Percentiles rank a stretch among this genome's conserved stretches.
phyloP scores from a whole-genome alignment of 129 eudicot species.

The Flaveria ramosissima region DNA sequence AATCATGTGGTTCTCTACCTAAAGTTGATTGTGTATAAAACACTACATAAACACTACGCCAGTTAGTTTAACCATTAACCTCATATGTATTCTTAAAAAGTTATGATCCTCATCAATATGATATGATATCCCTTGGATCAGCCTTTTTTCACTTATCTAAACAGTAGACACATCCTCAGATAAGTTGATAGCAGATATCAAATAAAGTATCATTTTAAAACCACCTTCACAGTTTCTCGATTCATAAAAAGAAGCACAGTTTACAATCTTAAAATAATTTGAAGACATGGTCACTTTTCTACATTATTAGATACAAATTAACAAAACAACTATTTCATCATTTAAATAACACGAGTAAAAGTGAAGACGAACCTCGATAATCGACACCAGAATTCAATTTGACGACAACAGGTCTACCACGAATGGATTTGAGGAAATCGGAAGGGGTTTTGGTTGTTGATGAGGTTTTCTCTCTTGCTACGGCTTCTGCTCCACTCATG shows the following conservation, averaged over 20 bases:
- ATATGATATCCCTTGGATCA: neutral
- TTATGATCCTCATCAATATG: neutral
- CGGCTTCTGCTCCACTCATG: conserved; percentile 68
- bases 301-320: neutral
- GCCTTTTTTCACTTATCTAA: neutral
- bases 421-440: conserved; percentile 87
- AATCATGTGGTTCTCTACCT: too few species aligned
- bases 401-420: conserved; percentile 94
- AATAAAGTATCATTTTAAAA: neutral
- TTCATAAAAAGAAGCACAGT: neutral
- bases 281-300: neutral
- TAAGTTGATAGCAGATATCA: neutral
- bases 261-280: neutral
- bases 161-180: neutral
- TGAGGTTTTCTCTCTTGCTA: conserved; percentile 50
- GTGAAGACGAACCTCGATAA: conserved; percentile 57
- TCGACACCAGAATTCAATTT: conserved; percentile 91
- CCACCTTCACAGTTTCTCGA: neutral
- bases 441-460: conserved; percentile 77
- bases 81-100: neutral
- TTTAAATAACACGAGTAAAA: neutral
- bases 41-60: too few species aligned
- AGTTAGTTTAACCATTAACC: neutral
- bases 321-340: neutral
- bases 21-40: too few species aligned